Percentiles rank a stretch among this genome's conserved stretches.
Conservation (phyloP, 1,284 basidiomycete species). For the Phlebopus sp. region DNA sequence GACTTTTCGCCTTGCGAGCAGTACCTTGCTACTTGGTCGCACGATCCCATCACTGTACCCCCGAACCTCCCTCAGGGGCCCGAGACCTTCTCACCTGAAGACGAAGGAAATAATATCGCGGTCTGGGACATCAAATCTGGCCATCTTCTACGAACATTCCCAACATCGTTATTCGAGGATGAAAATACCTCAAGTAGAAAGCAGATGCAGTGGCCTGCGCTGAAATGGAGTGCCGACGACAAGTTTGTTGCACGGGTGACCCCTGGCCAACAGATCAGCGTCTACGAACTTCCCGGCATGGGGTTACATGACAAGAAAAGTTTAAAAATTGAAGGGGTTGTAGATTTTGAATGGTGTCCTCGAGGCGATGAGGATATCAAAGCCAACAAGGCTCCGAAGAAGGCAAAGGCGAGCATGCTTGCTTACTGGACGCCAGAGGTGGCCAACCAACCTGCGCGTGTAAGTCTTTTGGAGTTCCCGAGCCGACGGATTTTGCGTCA, state of each 20-base stretch:
- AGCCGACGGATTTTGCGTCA: constrained; percentile 83
- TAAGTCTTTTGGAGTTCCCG: constrained; percentile 90
- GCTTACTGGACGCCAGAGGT: constrained; percentile 99
- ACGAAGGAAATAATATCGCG: constrained; percentile 96
- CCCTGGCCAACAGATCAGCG: constrained; percentile 90
- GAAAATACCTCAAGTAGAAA: constrained; percentile 64
- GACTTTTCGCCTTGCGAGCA: constrained; percentile 98
- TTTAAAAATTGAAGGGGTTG: constrained; percentile 96
- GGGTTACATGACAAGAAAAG: constrained; percentile 95
- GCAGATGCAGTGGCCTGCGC: constrained; percentile 89
- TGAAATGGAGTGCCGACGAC: constrained; percentile 99
- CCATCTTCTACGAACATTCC: constrained; percentile 91
- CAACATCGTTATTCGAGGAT: constrained; percentile 56
- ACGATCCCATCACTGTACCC: constrained; percentile 88
- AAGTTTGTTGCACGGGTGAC: constrained; percentile 87
- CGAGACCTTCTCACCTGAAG: constrained; percentile 87
- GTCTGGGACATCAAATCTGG: constrained; percentile 98
- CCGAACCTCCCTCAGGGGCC: constrained; percentile 81
- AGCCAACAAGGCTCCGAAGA: constrained; percentile 53
- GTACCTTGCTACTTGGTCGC: constrained; percentile 98
- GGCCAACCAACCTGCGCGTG: constrained; percentile 93
- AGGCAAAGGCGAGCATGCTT: constrained; percentile 87
- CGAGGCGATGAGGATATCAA: constrained; percentile 83
- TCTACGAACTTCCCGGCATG: constrained; percentile 96
- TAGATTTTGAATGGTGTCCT: constrained; percentile 99